Conservation (phyloP, 163 green algal species). For the Chloroidium sp. region DNA sequence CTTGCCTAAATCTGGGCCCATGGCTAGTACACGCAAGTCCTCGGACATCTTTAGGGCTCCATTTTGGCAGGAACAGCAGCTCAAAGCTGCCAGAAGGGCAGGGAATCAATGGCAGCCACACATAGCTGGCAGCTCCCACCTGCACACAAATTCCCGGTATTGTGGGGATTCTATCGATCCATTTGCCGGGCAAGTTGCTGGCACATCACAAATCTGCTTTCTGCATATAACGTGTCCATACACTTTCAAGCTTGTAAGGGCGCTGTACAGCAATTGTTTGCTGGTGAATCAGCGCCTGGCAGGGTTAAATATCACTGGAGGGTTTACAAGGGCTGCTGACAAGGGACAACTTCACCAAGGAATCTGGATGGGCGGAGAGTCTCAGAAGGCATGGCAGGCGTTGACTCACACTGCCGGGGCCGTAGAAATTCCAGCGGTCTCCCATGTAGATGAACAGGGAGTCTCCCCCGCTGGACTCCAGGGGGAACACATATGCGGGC, state of each 20-base stretch:
- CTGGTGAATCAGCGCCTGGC: no score
- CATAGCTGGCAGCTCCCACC: constrained; percentile 9
- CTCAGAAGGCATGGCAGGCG: not conserved
- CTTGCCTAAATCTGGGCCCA: no score
- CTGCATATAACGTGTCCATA: no score
- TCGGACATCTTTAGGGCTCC: constrained; percentile 1
- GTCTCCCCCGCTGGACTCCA: not conserved
- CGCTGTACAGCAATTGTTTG: no score
- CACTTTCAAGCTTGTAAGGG: no score
- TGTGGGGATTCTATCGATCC: no score
- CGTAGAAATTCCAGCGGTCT: constrained; percentile 20
- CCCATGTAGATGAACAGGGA: constrained; percentile 18
- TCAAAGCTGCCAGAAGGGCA: not conserved
- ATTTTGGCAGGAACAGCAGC: not conserved
- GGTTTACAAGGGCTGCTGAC: no score
- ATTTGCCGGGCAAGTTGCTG: no score
- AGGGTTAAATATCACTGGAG: no score
- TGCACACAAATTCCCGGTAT: not conserved
- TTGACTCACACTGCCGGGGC: constrained; percentile 5
- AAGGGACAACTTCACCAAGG: no score
- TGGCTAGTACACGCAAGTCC: not conserved
- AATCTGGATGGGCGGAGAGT: not conserved
- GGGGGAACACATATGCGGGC: constrained; percentile 7
- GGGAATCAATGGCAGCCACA: constrained; percentile 18
- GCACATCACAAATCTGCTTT: no score